A percentile compares a stretch with the other conserved stretches of the same genome.
phyloP scores from a whole-genome alignment of 495 filamentous ascomycete genomes.

The Tuber calosporum region DNA sequence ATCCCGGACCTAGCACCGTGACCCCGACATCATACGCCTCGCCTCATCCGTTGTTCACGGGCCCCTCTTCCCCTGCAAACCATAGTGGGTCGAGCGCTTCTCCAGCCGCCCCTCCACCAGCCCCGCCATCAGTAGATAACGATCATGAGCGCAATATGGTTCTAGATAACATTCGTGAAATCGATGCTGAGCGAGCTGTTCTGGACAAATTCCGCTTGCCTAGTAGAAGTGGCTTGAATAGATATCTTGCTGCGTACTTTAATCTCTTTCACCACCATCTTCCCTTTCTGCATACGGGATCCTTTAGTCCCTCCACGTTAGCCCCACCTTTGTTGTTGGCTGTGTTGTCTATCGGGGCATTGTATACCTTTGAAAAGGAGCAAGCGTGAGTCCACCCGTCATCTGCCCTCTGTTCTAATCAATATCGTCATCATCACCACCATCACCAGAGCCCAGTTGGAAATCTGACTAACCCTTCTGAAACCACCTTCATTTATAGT shows the following conservation, averaged over 20 bases:
- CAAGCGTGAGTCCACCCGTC: slow-evolving; percentile 54
- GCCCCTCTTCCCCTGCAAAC: slow-evolving; percentile 63
- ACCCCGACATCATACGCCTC: slow-evolving; percentile 51
- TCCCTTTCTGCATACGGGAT: slow-evolving; percentile 89
- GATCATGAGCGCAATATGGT: slow-evolving; percentile 78
- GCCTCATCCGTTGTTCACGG: slow-evolving; percentile 51
- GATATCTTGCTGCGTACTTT: slow-evolving; percentile 91
- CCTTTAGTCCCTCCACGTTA: slow-evolving; percentile 70
- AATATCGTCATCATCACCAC: slow-evolving; percentile 15
- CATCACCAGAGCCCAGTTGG: slow-evolving; percentile 23
- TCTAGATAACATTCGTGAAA: slow-evolving; percentile 72
- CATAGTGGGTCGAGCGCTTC: slow-evolving; percentile 42
- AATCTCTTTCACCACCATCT: slow-evolving; percentile 94
- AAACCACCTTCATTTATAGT: slow-evolving; percentile 21
- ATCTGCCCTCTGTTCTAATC: not conserved
- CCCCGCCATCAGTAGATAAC: slow-evolving; percentile 58
- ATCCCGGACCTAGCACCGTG: slow-evolving; percentile 64
- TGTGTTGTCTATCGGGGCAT: slow-evolving; percentile 87
- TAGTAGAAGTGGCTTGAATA: slow-evolving; percentile 66
- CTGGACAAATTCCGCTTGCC: slow-evolving; percentile 86
- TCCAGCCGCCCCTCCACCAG: slow-evolving; percentile 58
- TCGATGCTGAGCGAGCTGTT: slow-evolving; percentile 72
- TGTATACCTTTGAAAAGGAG: slow-evolving; percentile 95
- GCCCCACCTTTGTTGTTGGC: slow-evolving; percentile 79
- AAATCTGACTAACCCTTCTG: slow-evolving; percentile 29